Percentiles rank a stretch among this genome's conserved stretches.
phyloP scores from a whole-genome alignment of 2,329 filamentous ascomycete genomes.

The Fusarium sp. region DNA sequence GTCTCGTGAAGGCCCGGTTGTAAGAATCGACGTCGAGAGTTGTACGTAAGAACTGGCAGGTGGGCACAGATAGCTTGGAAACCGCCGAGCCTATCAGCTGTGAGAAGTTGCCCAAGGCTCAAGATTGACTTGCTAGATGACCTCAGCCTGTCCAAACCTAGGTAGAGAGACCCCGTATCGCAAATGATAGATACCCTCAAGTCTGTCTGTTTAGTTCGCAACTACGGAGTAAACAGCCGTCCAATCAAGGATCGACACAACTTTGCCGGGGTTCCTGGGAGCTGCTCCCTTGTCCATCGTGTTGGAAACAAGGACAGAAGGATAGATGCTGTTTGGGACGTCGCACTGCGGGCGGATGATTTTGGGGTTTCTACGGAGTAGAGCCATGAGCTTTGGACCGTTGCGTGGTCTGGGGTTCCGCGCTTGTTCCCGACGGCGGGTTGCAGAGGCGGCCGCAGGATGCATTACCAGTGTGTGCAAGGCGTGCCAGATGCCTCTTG shows the following conservation, averaged over 20 bases:
- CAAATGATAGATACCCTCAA: neutral
- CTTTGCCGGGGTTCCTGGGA: slow-evolving; percentile 24
- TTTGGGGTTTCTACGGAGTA: slow-evolving; percentile 25
- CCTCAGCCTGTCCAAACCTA: slow-evolving; percentile 25
- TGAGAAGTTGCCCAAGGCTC: slow-evolving; percentile 23
- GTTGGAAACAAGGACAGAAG: slow-evolving; percentile 28
- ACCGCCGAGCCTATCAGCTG: slow-evolving; percentile 32
- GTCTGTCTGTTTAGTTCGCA: neutral
- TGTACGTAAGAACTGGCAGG: slow-evolving; percentile 29
- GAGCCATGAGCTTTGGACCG: slow-evolving; percentile 39
- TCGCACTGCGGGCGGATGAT: slow-evolving; percentile 32
- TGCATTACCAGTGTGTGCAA: slow-evolving; percentile 50
- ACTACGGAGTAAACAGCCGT: neutral
- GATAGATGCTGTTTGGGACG: slow-evolving; percentile 32
- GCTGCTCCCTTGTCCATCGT: slow-evolving; percentile 5
- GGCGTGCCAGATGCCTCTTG: slow-evolving; percentile 28
- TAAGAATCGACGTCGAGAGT: slow-evolving; percentile 4
- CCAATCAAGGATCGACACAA: slow-evolving; percentile 28
- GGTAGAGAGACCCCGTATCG: neutral
- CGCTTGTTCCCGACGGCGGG: slow-evolving; percentile 54
- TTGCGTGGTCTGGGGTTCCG: slow-evolving; percentile 51
- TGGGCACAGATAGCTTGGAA: slow-evolving; percentile 29
- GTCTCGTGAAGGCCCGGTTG: slow-evolving; percentile 29
- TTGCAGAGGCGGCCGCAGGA: slow-evolving; percentile 57
- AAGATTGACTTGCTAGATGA: slow-evolving; percentile 31